phyloP scores from a whole-genome alignment of 2,329 filamentous ascomycete species.

The Epichloe elymi region DNA sequence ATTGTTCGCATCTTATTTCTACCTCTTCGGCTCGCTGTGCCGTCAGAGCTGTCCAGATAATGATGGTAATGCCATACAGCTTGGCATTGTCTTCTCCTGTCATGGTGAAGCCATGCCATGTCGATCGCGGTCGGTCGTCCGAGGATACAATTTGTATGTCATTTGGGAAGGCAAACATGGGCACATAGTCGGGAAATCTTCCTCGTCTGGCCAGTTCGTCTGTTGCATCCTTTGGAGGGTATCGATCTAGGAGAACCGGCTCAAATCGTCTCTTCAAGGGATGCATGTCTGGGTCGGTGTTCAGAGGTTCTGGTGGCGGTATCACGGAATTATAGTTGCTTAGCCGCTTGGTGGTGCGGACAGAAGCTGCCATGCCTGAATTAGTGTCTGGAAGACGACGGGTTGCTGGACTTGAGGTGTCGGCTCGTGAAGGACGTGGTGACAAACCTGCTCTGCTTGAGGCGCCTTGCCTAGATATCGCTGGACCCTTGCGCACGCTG shows the following conservation, averaged over 20 bases:
- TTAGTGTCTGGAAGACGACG: background rate
- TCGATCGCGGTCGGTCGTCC: slow-evolving; percentile 85
- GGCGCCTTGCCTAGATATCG: slow-evolving; percentile 57
- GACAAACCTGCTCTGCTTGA: slow-evolving; percentile 29
- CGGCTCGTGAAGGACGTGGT: background rate
- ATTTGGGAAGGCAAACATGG: slow-evolving; percentile 98
- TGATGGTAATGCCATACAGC: slow-evolving; percentile 81
- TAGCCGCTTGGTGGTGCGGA: slow-evolving; percentile 72
- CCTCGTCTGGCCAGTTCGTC: slow-evolving; percentile 73
- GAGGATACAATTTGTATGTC: slow-evolving; percentile 95
- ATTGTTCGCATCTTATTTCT: slow-evolving; percentile 70
- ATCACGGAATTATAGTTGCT: slow-evolving; percentile 99
- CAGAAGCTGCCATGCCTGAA: slow-evolving; percentile 31
- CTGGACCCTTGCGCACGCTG: slow-evolving; percentile 79
- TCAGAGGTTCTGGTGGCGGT: slow-evolving; percentile 79
- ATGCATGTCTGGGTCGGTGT: slow-evolving; percentile 85
- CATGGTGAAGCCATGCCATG: slow-evolving; percentile 99
- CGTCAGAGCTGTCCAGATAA: slow-evolving; percentile 83
- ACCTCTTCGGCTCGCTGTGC: slow-evolving; percentile 70
- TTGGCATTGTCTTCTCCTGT: slow-evolving; percentile 85
- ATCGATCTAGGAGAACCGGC: slow-evolving; percentile 88
- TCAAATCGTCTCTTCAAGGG: slow-evolving; percentile 89
- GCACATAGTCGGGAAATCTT: slow-evolving; percentile 90
- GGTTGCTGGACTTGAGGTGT: background rate
- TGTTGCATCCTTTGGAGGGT: slow-evolving; percentile 72